A percentile compares a stretch with the other conserved stretches of the same genome.
phyloP scores from a whole-genome alignment of 2,329 filamentous ascomycete genomes.

The Samsoniella hepiali region DNA sequence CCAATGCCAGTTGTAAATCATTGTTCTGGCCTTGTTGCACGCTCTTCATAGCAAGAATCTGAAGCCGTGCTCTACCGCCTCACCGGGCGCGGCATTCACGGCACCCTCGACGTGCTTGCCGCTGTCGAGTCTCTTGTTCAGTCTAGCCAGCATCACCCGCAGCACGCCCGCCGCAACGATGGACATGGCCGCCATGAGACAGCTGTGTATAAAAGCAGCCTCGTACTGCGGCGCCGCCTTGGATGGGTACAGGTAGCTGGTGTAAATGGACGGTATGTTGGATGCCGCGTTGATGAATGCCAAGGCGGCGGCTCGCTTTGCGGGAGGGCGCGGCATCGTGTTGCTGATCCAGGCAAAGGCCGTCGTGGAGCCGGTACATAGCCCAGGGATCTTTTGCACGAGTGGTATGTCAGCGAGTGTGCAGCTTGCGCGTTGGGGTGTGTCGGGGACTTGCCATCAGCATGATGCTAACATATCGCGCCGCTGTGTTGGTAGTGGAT shows the following conservation, averaged over 20 bases:
- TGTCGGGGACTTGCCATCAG: constrained; percentile 49
- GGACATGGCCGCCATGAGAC: constrained; percentile 59
- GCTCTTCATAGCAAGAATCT: constrained; percentile 55
- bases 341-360: constrained; percentile 72
- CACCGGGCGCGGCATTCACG: constrained; percentile 54
- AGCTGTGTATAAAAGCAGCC: constrained; percentile 66
- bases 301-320: constrained; percentile 66
- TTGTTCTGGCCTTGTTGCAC: not conserved
- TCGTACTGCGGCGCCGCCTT: constrained; percentile 41
- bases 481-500: constrained; percentile 20
- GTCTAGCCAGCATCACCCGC: constrained; percentile 57
- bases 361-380: constrained; percentile 66
- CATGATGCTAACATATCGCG: constrained; percentile 58
- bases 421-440: not conserved
- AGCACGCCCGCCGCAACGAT: constrained; percentile 62
- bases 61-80: constrained; percentile 59
- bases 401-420: not conserved
- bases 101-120: constrained; percentile 56
- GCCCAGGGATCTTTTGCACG: constrained; percentile 45
- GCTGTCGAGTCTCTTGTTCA: constrained; percentile 68
- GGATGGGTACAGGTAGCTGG: constrained; percentile 63
- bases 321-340: constrained; percentile 69
- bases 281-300: constrained; percentile 67
- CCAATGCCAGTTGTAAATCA: not conserved
- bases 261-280: constrained; percentile 64